phyloP scores from a whole-genome alignment of 1,139 yeast genomes.

The Yamadazyma sp. region DNA sequence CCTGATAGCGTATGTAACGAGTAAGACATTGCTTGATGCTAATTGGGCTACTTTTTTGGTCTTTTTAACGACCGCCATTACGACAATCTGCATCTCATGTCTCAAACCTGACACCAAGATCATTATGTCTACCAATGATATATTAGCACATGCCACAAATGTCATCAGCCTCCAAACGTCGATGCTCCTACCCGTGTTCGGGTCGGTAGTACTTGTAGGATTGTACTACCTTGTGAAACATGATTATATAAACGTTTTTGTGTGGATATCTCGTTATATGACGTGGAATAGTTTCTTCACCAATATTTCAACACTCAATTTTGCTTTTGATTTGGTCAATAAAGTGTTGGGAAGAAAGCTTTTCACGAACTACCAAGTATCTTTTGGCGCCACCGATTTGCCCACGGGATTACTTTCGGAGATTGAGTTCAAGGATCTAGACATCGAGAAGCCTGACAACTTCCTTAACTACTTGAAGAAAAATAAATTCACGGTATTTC shows the following conservation, averaged over 20 bases:
- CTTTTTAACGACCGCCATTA: conserved; percentile 3
- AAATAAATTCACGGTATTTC: conserved; percentile 10
- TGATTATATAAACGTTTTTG: not conserved
- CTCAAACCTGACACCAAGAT: conserved; percentile 1
- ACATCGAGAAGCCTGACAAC: conserved; percentile 16
- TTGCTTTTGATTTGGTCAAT: not conserved
- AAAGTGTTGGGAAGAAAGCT: not conserved
- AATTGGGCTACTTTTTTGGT: conserved; percentile 1
- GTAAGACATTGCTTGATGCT: not conserved
- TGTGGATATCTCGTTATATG: conserved; percentile 3
- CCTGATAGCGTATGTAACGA: not conserved
- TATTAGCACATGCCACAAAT: conserved; percentile 1
- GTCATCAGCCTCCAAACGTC: conserved; percentile 5
- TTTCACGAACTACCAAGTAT: conserved; percentile 1
- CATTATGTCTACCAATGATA: conserved; percentile 7
- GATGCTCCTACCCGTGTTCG: conserved; percentile 5
- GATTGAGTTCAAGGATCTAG: conserved; percentile 17
- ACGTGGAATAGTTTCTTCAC: conserved; percentile 3
- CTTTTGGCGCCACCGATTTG: conserved; percentile 2
- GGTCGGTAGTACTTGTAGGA: conserved; percentile 5
- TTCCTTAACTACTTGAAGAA: conserved; percentile 13
- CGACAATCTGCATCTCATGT: conserved; percentile 6
- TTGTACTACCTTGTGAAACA: conserved; percentile 6
- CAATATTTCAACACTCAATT: conserved; percentile 4
- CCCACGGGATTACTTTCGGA: conserved; percentile 11